Evolutionary conservation across 106 monocot species (phyloP).

Genomic region (Xerophyta viscosa): DNA sequence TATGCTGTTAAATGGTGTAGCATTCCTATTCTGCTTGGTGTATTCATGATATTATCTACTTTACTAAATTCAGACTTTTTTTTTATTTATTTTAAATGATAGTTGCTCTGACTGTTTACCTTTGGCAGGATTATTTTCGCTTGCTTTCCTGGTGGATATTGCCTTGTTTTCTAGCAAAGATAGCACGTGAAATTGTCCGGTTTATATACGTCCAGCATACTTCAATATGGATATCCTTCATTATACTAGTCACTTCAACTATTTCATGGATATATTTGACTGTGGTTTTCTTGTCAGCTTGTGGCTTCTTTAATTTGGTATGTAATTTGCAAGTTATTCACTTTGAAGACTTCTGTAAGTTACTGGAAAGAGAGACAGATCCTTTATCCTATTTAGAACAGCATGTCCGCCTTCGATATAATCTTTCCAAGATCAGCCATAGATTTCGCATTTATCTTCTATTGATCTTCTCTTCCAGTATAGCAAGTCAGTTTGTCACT

Average conservation of each 20-base stretch:
- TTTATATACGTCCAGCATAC: slow-evolving; percentile 29
- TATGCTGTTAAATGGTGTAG: too few relatives aligned
- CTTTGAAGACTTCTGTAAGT: slow-evolving; percentile 63
- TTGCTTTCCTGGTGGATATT: slow-evolving; percentile 54
- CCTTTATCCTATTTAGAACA: slow-evolving; percentile 48
- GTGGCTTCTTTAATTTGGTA: slow-evolving; percentile 66
- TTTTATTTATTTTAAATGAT: too few relatives aligned
- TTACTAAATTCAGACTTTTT: too few relatives aligned
- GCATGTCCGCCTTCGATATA: slow-evolving; percentile 54
- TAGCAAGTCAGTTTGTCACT: slow-evolving; percentile 50
- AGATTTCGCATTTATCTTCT: slow-evolving; percentile 73
- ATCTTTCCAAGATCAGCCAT: slow-evolving; percentile 90
- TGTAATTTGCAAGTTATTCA: slow-evolving; percentile 84
- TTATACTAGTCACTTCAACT: slow-evolving; percentile 41
- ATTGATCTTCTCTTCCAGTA: slow-evolving; percentile 41
- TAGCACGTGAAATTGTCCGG: slow-evolving; percentile 36
- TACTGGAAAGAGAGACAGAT: slow-evolving; percentile 51
- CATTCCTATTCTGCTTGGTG: too few relatives aligned
- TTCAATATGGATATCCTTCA: slow-evolving; percentile 39
- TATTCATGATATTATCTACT: too few relatives aligned
- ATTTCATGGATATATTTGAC: slow-evolving; percentile 72
- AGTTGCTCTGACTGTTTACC: background rate
- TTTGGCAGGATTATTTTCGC: slow-evolving; percentile 52
- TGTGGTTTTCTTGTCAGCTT: slow-evolving; percentile 49
- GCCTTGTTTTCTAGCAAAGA: slow-evolving; percentile 57